These are phyloP conservation scores for Nicotiana tabacum DNA, from an alignment of 257 asterid species.

Conservation along the genomic window DNA sequence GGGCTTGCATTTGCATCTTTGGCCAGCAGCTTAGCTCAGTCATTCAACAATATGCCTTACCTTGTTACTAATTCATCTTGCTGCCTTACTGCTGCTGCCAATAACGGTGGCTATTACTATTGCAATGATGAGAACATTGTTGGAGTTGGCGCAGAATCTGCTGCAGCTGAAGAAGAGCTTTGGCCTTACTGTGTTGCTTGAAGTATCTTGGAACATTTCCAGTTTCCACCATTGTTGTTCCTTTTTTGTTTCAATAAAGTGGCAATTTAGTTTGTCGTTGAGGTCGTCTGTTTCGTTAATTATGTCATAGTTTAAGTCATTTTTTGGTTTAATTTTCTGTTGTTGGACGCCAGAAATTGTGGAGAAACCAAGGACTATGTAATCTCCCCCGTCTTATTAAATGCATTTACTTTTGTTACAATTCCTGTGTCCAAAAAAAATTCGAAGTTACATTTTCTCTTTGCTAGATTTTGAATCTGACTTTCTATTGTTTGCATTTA, in stretches of 20 bases:
- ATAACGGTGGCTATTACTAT: conserved; percentile 39
- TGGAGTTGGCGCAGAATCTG: conserved; percentile 38
- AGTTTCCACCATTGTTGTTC: not conserved
- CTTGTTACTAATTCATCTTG: conserved; percentile 45
- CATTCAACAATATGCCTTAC: conserved; percentile 87
- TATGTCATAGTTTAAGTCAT: not conserved
- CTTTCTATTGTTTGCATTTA: too few species aligned
- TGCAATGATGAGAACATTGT: conserved; percentile 47
- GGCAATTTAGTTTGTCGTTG: not conserved
- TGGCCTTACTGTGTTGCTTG: conserved; percentile 82
- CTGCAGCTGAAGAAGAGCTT: conserved; percentile 68
- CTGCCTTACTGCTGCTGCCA: conserved; percentile 38
- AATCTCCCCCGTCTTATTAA: not conserved
- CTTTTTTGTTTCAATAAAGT: not conserved
- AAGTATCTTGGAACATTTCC: conserved; percentile 21
- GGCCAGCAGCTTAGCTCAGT: conserved; percentile 50
- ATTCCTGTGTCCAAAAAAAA: not conserved
- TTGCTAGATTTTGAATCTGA: not conserved
- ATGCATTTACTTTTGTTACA: not conserved
- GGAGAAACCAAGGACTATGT: not conserved
- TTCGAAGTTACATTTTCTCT: not conserved
- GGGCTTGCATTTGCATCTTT: conserved; percentile 15
- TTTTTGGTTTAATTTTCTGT: not conserved
- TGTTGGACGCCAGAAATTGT: not conserved
- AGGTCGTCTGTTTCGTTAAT: not conserved